phyloP scores from a whole-genome alignment of 2,329 filamentous ascomycete species.

The Trichoderma sp. region DNA sequence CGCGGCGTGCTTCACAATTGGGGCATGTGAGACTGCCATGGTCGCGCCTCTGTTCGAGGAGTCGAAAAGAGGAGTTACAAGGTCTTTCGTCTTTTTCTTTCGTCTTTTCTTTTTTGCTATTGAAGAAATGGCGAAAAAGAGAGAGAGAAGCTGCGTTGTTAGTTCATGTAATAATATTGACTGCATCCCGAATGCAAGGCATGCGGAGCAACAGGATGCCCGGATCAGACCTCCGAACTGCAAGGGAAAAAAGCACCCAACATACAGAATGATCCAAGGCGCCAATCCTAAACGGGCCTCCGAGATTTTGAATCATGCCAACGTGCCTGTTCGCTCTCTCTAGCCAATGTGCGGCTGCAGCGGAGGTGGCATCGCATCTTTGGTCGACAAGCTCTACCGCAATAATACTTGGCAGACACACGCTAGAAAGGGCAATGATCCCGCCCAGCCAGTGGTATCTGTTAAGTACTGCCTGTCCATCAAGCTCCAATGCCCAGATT shows the following conservation, averaged over 20 bases:
- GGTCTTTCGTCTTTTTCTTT: too few relatives aligned
- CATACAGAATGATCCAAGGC: not conserved
- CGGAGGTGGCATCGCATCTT: conserved; percentile 6
- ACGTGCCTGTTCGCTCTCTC: not conserved
- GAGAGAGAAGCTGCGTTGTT: not conserved
- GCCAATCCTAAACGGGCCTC: not conserved
- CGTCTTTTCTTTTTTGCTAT: not conserved
- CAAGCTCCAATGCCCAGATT: not conserved
- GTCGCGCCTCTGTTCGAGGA: conserved; percentile 8
- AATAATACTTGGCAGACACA: not conserved
- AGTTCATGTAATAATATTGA: not conserved
- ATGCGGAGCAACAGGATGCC: conserved; percentile 1
- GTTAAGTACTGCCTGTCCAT: not conserved
- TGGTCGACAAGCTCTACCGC: not conserved
- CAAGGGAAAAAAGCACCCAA: not conserved
- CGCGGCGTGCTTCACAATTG: not conserved
- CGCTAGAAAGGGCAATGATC: not conserved
- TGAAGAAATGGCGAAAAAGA: not conserved
- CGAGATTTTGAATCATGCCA: not conserved
- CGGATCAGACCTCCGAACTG: not conserved
- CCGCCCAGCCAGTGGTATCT: not conserved
- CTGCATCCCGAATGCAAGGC: not conserved
- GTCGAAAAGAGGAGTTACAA: not conserved
- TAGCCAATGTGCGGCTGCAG: not conserved
- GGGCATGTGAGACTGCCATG: conserved; percentile 18